These are phyloP conservation scores for Periconia sp. DNA, from an alignment of 2,329 filamentous ascomycete species.

Conservation along the genomic window DNA sequence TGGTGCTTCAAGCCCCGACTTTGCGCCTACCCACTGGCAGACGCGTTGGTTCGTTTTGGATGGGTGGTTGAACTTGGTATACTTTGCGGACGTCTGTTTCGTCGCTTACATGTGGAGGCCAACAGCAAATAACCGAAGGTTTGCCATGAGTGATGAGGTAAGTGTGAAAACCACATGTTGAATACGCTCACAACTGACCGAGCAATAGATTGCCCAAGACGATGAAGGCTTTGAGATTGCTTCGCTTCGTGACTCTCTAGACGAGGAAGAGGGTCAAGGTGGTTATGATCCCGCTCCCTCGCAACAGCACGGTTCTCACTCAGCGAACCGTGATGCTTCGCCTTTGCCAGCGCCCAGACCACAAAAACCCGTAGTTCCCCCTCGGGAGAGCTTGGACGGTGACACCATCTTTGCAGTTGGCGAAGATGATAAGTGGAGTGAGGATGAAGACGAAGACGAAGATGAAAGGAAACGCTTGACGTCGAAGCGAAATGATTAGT, in stretches of 20 bases:
- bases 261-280: conserved; percentile 59
- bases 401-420: conserved; percentile 97
- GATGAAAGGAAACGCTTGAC: conserved; percentile 38
- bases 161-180: conserved; percentile 14
- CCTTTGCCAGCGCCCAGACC: conserved; percentile 57
- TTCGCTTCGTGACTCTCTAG: conserved; percentile 77
- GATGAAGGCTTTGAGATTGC: conserved; percentile 98
- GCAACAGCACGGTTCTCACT: conserved; percentile 24
- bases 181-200: conserved; percentile 30
- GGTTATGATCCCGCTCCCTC: conserved; percentile 45
- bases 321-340: conserved; percentile 43
- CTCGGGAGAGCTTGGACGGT: conserved; percentile 71
- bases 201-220: conserved; percentile 79
- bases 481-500: conserved; percentile 29
- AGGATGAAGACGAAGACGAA: conserved; percentile 58
- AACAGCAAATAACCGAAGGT: conserved; percentile 92
- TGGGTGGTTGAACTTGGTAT: conserved; percentile 95
- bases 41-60: conserved; percentile 96
- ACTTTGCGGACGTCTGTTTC: conserved; percentile 89
- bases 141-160: conserved; percentile 97
- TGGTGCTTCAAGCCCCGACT: conserved; percentile 79
- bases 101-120: conserved; percentile 96
- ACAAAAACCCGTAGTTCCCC: conserved; percentile 51
- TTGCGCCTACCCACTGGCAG: conserved; percentile 96
- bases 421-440: conserved; percentile 81